phyloP scores from a whole-genome alignment of 1,284 basidiomycete species.

The Heimioporus retisporus region DNA sequence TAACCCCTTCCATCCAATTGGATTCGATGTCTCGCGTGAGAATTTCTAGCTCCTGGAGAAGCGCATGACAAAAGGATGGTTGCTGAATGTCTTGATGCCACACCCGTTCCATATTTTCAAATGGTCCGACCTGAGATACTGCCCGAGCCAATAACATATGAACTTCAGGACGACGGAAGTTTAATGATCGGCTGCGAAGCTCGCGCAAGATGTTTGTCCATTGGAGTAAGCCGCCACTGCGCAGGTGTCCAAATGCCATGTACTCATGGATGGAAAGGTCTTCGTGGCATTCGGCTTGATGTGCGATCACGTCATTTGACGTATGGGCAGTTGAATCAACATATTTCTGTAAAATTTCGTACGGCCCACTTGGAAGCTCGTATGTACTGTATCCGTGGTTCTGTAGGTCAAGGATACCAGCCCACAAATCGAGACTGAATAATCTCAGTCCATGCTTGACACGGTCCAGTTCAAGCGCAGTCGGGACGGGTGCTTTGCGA shows the following conservation, averaged over 20 bases:
- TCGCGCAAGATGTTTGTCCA: background rate
- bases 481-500: too few relatives aligned
- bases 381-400: background rate
- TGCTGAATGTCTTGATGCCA: background rate
- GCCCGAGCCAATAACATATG: background rate
- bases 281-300: background rate
- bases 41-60: background rate
- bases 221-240: background rate
- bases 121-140: background rate
- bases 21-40: constrained; percentile 30
- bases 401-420: background rate
- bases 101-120: background rate
- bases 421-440: background rate
- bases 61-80: background rate
- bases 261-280: background rate
- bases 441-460: too few relatives aligned
- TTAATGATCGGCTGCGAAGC: background rate
- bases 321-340: background rate
- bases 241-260: background rate
- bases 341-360: background rate
- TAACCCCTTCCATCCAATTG: constrained; percentile 47
- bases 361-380: background rate
- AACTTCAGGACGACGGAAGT: background rate
- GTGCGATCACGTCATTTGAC: background rate
- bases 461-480: too few relatives aligned